Evolutionary conservation across 768 basidiomycete genomes (phyloP), one percentile per base, ranked within the genome.

Genomic region (Lentinula aciculospora): DNA sequence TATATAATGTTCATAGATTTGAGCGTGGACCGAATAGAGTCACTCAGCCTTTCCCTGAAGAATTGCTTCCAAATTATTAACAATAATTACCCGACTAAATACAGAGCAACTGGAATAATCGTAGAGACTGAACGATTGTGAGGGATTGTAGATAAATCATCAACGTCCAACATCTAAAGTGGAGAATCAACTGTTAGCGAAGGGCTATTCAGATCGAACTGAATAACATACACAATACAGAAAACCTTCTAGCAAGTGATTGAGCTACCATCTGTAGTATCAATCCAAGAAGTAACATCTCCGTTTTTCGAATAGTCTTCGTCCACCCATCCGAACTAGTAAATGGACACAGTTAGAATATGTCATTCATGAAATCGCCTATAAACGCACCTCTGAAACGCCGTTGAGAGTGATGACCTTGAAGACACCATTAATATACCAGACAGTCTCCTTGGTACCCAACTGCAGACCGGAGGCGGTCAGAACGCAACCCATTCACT

Each of bases 211-310:
- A 13, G 13, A 13, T 13, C 32, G 13, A 34, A 13, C 3, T 34
- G 32, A 34, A 9, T 34, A 4, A 34, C 32, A 34, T 13, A 34
- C 32, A 13, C 32, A 13, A 7, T 34, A 32, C 31, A 2, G 32
- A n/a, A 4, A 17, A 5, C 37, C 37, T 5, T 39, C 17, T 36
- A 51, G 49, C 49, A 51, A 15, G 49, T 34, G 21, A 51, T 51
- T 5, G 31, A 21, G 31, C 49, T 51, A 8, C 49, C 49, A 36
- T 51, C 49, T 9, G 19, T 19, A 10, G 32, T 51, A 19, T 51
- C 49, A 10, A 51, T 51, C 49, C 49, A 51, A 29, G 28, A 51
- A 34, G 49, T 51, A 12, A 51, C 49, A 31, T 51, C 49, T 25
- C 32, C 19, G 19, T 51, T 51, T 17, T 51, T 17, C 19, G 29